phyloP scores from a whole-genome alignment of 805 yeast species.

The Metschnikowia picachoensis region DNA sequence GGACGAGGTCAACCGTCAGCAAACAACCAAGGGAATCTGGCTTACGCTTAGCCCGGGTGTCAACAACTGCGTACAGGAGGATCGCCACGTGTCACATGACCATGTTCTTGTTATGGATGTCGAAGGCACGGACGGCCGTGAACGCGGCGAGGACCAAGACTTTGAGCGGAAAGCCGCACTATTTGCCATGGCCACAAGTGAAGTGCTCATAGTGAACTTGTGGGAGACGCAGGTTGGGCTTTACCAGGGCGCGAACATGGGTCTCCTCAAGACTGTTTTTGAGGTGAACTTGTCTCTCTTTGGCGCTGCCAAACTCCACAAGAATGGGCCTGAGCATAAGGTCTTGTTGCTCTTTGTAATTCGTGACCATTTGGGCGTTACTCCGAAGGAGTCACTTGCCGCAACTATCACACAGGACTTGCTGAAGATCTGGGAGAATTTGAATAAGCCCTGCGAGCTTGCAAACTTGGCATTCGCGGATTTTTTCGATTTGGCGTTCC shows the following conservation, averaged over 20 bases:
- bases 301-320: slow-evolving; percentile 44
- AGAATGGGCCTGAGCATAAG: slow-evolving; percentile 43
- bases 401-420: slow-evolving; percentile 69
- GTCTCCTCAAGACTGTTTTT: slow-evolving; percentile 87
- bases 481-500: slow-evolving; percentile 82
- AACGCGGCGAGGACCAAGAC: slow-evolving; percentile 97
- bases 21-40: slow-evolving; percentile 60
- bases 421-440: slow-evolving; percentile 68
- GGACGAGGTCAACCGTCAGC: slow-evolving; percentile 83
- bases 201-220: slow-evolving; percentile 82
- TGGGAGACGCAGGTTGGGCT: slow-evolving; percentile 98
- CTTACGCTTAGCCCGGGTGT: slow-evolving; percentile 38
- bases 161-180: slow-evolving; percentile 95
- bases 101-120: slow-evolving; percentile 85
- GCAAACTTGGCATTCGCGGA: slow-evolving; percentile 56
- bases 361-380: slow-evolving; percentile 85
- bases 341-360: slow-evolving; percentile 80
- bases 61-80: slow-evolving; percentile 8
- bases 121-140: slow-evolving; percentile 99
- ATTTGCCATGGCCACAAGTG: slow-evolving; percentile 90
- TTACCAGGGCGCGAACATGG: slow-evolving; percentile 98
- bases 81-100: slow-evolving; percentile 12
- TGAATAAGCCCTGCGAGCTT: slow-evolving; percentile 69
- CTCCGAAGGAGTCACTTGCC: slow-evolving; percentile 72
- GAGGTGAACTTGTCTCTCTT: slow-evolving; percentile 90